Evolutionary conservation across 2,329 filamentous ascomycete genomes (phyloP).

Genomic region (Pyrenochaeta sp.): DNA sequence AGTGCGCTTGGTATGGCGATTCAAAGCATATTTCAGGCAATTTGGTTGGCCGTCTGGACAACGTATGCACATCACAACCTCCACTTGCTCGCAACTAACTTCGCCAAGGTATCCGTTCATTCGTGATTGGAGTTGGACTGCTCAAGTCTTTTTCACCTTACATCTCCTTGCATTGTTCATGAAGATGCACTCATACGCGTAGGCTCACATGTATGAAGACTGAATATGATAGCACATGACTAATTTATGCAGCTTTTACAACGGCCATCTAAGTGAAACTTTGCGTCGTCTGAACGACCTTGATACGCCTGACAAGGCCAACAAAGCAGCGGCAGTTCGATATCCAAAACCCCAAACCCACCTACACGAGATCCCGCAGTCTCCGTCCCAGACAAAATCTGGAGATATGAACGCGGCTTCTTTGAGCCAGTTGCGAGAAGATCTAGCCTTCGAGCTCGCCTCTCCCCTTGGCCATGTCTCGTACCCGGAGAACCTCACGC

Average conservation of each 20-base stretch:
- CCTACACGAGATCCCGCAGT: constrained; percentile 61
- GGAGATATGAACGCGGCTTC: constrained; percentile 45
- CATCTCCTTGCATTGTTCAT: constrained; percentile 93
- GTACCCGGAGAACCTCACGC: constrained; percentile 87
- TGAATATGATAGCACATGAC: too few species aligned
- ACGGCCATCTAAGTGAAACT: constrained; percentile 90
- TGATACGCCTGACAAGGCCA: constrained; percentile 76
- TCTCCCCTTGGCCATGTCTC: constrained; percentile 89
- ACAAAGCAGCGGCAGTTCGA: constrained; percentile 74
- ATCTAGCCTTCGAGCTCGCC: constrained; percentile 88
- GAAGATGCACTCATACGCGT: constrained; percentile 98
- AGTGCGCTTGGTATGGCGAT: constrained; percentile 77
- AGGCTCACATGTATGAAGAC: constrained; percentile 3
- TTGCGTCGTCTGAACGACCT: constrained; percentile 81
- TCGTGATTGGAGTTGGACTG: constrained; percentile 93
- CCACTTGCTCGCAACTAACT: constrained; percentile 4
- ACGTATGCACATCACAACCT: constrained; percentile 53
- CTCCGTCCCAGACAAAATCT: constrained; percentile 56
- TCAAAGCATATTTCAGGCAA: constrained; percentile 81
- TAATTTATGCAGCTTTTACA: constrained; percentile 76
- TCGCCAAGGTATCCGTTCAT: constrained; percentile 74
- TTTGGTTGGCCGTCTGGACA: constrained; percentile 86
- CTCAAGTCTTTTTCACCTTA: constrained; percentile 92
- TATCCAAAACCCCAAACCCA: constrained; percentile 68
- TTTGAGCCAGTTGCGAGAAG: constrained; percentile 77